Percentiles rank a stretch among this genome's conserved stretches.
Evolutionary conservation across 805 yeast species (phyloP).

Genomic region (Lipomyces mesembrius): DNA sequence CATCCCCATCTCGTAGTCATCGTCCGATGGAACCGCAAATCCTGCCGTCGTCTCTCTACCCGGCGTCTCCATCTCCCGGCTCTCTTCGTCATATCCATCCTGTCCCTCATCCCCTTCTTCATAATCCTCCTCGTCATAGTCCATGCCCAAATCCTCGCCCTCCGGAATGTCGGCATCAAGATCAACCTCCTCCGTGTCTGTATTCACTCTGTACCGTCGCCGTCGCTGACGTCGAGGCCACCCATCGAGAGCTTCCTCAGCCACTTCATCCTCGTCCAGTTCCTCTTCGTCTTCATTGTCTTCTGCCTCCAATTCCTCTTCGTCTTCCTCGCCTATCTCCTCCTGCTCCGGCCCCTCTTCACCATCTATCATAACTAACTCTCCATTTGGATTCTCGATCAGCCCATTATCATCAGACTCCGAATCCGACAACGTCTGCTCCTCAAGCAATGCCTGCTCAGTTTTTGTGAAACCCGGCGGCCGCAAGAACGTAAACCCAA

Average conservation of each 20-base stretch:
- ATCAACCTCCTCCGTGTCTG: conserved; percentile 37
- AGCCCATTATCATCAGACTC: conserved; percentile 48
- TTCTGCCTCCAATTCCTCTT: conserved; percentile 35
- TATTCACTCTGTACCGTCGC: conserved; percentile 27
- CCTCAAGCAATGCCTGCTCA: conserved; percentile 47
- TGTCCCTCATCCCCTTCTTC: conserved; percentile 18
- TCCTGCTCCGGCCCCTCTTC: conserved; percentile 40
- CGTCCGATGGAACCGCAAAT: conserved; percentile 16
- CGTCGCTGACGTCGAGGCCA: conserved; percentile 39
- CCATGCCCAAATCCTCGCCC: conserved; percentile 44
- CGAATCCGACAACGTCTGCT: conserved; percentile 35
- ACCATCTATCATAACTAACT: conserved; percentile 15
- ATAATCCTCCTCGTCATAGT: conserved; percentile 26
- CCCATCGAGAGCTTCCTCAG: conserved; percentile 31
- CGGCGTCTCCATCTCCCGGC: not conserved
- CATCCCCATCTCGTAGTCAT: conserved; percentile 34
- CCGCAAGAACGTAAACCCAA: conserved; percentile 56
- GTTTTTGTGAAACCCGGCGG: conserved; percentile 68
- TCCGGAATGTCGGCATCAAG: conserved; percentile 39
- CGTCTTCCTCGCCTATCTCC: conserved; percentile 42
- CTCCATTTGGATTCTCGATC: conserved; percentile 43
- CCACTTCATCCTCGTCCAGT: conserved; percentile 39
- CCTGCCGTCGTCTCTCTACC: not conserved
- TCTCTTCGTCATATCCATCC: not conserved
- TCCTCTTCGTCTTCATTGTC: conserved; percentile 37